Base-by-base conservation (phyloP, 2,329 filamentous ascomycete genomes). In the Zopfia rhizophila region DNA sequence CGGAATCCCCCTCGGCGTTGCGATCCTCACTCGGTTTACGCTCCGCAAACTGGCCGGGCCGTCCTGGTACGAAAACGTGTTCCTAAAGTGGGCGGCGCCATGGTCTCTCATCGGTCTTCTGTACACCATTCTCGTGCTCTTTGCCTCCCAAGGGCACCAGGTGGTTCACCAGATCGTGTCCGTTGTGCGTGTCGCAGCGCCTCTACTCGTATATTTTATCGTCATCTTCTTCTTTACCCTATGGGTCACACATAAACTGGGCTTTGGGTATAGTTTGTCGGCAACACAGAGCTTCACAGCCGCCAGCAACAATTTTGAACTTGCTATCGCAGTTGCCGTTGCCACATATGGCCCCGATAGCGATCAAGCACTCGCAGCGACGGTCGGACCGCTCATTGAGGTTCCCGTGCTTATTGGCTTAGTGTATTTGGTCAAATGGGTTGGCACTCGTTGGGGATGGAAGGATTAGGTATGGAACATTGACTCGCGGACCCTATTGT, bases 261-360 rank as follows among this genome's bases (percentile, higher is more conserved):
- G 89, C 0, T 90, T 89, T 44, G 83, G 83, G 0, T 92, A 92
- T 65, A 79, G 79, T 25, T 65, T 90, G 1, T 78, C 81, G 0
- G 76, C 79, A 2, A 91, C 89, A 1, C 89, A 93, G 72, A 90
- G 88, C 63, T 91, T 93, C 60, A 93, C 88, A 0, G 90, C 89
- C 0, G 89, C 89, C 1, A 93, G 90, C 66, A 95, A 94, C 65
- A 94, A 94, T 64, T 94, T 95, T 61, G 90, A 94, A 74, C 74
- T 94, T 21, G 89, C 90, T 0, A 94, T 94, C 70, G 89, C 89
- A 0, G 89, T 94, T 0, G 88, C 88, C 0, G 84, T 93, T 4
- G 86, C 89, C 0, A 87, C 85, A 0, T 94, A 86, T 70, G 90
- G 90, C 0, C 78, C 86, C 0, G 74, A 88, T 27, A 91, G 87